Percentiles rank a stretch among this genome's conserved stretches.
Conservation (phyloP, 345 rosid species). For the Xanthoceras sorbifolium region DNA sequence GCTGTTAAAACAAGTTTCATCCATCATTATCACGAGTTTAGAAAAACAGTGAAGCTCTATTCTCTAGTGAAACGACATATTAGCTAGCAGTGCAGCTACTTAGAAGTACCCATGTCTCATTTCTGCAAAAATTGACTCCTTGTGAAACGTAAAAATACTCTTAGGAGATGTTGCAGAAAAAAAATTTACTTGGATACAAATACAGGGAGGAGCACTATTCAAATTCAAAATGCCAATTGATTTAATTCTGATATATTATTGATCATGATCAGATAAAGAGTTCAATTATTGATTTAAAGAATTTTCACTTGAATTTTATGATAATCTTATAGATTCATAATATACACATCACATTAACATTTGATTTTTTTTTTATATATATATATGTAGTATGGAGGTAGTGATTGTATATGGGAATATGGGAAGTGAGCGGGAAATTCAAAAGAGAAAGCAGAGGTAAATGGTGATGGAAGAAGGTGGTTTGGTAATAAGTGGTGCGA, state of each 20-base stretch:
- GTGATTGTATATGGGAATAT: neutral
- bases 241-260: neutral
- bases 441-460: conserved; percentile 6
- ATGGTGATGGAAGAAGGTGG: neutral
- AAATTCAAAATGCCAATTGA: neutral
- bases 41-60: neutral
- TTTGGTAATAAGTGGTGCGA: neutral
- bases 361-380: too few relatives aligned
- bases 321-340: too few relatives aligned
- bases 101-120: neutral
- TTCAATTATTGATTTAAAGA: too few relatives aligned
- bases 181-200: neutral
- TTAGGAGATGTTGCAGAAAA: neutral
- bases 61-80: conserved; percentile 11
- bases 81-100: conserved; percentile 9
- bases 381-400: too few relatives aligned
- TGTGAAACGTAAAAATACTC: conserved; percentile 11
- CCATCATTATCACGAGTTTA: neutral
- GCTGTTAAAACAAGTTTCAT: neutral
- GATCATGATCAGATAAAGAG: neutral
- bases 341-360: too few relatives aligned
- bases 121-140: neutral
- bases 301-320: too few relatives aligned
- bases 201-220: neutral
- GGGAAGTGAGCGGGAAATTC: conserved; percentile 31